Base-by-base conservation (phyloP, 805 yeast genomes). In the Ogataea trehalophila region DNA sequence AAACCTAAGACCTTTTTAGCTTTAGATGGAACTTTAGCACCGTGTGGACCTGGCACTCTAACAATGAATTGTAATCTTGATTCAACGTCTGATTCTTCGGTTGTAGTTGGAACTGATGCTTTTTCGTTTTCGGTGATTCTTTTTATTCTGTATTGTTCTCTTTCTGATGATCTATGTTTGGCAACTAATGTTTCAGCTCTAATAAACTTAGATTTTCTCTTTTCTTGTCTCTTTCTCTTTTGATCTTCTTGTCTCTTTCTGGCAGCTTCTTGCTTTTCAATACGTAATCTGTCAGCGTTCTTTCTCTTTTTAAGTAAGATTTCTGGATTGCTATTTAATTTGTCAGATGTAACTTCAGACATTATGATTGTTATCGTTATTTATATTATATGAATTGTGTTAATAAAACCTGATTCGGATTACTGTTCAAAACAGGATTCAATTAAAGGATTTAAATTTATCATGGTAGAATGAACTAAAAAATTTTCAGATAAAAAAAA, bases 141-240 rank as follows among this genome's bases (percentile, higher is more conserved):
- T 54, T 77, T 77, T 51, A 85, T 73, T 69, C 95, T 77, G 61
- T 81, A 82, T 50, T 69, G 67, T 64, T 86, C 94, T 63, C 88
- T 78, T 48, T 76, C 78, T 23, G 81, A 75, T 23, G 89, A 82
- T 57, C 80, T 71, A 52, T 78, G 76, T 56, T 79, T 81, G 26
- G 87, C 79, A 37, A 85, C 85, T 53, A 87, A 72, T 17, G 84
- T 75, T 68, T 87, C 95, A 13, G 87, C 87, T 70, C 94, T 78
- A 40, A 83, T 67, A 57, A 87, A 87, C 63, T 74, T 81, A 46
- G 75, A 71, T 53, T 72, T 71, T 46, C 70, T 68, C 51, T 72
- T 69, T 50, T 69, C 65, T 45, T 64, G 67, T 53, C 72, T 75
- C 62, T 71, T 72, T 53, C 66, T 67, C 50, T 73, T 68, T 52